Evolutionary conservation across 768 basidiomycete species (phyloP).

Genomic region (Calvatia gigantea): DNA sequence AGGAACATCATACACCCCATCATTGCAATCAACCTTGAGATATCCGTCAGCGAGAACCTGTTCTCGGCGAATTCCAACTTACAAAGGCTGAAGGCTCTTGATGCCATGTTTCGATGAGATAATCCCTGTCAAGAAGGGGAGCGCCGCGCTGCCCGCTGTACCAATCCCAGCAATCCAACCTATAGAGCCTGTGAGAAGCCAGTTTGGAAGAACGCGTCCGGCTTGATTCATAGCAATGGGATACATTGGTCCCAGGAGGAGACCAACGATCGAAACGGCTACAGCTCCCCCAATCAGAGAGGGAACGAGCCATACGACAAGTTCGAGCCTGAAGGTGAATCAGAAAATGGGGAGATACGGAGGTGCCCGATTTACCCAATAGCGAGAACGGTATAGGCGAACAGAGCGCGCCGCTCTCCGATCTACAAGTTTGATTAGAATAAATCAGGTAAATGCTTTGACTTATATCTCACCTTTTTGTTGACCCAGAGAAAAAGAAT

Average conservation of each 20-base stretch:
- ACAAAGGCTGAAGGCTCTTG: conserved; percentile 60
- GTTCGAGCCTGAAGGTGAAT: conserved; percentile 46
- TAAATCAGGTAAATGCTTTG: too few relatives aligned
- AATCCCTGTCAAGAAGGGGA: conserved; percentile 73
- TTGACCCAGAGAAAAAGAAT: conserved; percentile 55
- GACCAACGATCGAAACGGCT: conserved; percentile 59
- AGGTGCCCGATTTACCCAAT: conserved; percentile 41
- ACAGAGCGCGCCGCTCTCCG: conserved; percentile 52
- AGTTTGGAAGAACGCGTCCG: conserved; percentile 63
- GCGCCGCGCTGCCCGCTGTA: conserved; percentile 64
- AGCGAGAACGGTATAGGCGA: conserved; percentile 47
- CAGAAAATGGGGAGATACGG: neutral
- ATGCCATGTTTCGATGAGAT: conserved; percentile 64
- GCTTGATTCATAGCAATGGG: conserved; percentile 72
- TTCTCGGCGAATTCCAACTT: conserved; percentile 20
- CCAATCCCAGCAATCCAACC: conserved; percentile 71
- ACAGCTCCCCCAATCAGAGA: conserved; percentile 63
- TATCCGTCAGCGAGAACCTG: neutral
- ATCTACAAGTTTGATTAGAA: conserved; percentile 39
- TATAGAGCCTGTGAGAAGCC: conserved; percentile 62
- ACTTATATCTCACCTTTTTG: conserved; percentile 32
- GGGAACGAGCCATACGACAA: conserved; percentile 68
- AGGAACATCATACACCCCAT: conserved; percentile 55
- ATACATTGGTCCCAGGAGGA: conserved; percentile 75
- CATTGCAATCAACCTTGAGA: conserved; percentile 54